Evolutionary conservation across 441 rosid species (phyloP), one percentile per base, ranked within the genome.

Genomic region (Brassica balearica): DNA sequence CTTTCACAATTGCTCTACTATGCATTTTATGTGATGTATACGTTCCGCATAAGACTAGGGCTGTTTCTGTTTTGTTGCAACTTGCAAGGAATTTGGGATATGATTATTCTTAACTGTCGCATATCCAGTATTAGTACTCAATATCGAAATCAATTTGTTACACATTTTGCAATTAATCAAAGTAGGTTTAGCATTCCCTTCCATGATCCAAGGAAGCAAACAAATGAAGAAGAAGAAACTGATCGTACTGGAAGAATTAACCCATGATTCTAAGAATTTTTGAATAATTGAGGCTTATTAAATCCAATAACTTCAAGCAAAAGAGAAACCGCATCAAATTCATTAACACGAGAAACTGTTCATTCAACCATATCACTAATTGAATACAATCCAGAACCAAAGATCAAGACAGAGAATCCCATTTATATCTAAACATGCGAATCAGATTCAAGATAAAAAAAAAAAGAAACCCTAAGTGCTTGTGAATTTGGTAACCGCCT

Each of bases 401-500:
- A 66, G 29, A 38, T 66, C 22, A 58, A 48, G 17, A 51, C 12
- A 46, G 19, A 51, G 8, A 51, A 65, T 14, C 38, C 38, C 5
- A 38, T 6, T 41, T 4, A 25, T 20, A 29, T 29, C 48, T 7
- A 38, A 63, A 25, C 48, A 67, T 7, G n/a, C 19, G 34, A 29
- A 29, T 25, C 27, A 23, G 17, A 36, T 17, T 11, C 2, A 6
- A 15, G 11, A 59, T 9, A 34, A 22, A 60, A 1, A 12, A 17
- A 2, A 19, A 23, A 29, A 51, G 61, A 6, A 48, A 55, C 58
- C 66, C 73, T 79, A 86, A 83, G 81, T 69, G 58, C 87, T 84
- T 10, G 89, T 86, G 55, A 86, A 84, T 81, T 86, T 86, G 11
- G 89, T 86, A 56, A 86, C 87, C 55, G 89, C 86, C 82, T 86